Evolutionary conservation across 31 red algal genomes (phyloP).

Genomic region (Porphyra umbilicalis): DNA sequence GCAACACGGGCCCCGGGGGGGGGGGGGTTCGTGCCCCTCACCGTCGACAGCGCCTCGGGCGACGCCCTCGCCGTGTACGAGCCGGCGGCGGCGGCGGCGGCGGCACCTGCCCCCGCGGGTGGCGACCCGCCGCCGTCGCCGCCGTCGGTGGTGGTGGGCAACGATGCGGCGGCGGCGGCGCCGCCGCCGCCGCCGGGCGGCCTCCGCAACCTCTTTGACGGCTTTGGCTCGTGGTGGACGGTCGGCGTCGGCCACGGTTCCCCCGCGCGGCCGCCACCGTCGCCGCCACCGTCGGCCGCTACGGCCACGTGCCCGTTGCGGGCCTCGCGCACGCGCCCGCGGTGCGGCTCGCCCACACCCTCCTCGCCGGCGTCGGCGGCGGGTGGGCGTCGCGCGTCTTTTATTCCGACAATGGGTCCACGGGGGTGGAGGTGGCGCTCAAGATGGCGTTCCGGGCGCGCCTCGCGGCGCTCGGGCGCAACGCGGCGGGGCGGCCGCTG

Average conservation of each 20-base stretch:
- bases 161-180: not conserved
- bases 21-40: conserved; percentile 16
- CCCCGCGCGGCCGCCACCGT: conserved; percentile 26
- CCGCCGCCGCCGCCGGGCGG: not conserved
- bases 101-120: not conserved
- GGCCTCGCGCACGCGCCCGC: conserved; percentile 67
- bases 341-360: conserved; percentile 32
- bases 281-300: conserved; percentile 52
- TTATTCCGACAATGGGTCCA: conserved; percentile 92
- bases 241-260: conserved; percentile 87
- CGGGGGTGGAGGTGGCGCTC: conserved; percentile 93
- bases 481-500: not conserved
- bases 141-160: not conserved
- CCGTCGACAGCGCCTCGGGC: conserved; percentile 77
- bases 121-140: not conserved
- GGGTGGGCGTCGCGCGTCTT: conserved; percentile 88
- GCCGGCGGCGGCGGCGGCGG: not conserved
- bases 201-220: conserved; percentile 39
- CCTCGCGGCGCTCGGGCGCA: not conserved
- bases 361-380: conserved; percentile 56
- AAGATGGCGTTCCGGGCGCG: conserved; percentile 96
- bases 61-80: conserved; percentile 43
- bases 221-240: conserved; percentile 95
- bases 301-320: conserved; percentile 97
- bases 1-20: conserved; percentile 43